phyloP scores from a whole-genome alignment of 345 rosid genomes.

The Euphorbia lathyris region DNA sequence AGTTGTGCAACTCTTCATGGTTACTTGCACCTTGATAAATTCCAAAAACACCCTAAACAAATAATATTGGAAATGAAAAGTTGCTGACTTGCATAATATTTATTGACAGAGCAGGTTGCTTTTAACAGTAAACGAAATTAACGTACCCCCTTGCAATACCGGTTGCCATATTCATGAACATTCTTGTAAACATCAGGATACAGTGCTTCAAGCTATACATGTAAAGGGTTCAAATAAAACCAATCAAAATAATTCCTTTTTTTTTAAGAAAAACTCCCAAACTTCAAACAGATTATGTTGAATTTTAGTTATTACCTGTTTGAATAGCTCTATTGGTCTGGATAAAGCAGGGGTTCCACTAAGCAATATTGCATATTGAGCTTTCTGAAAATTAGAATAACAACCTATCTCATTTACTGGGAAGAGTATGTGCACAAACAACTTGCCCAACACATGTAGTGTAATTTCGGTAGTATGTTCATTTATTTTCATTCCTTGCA shows the following conservation, averaged over 20 bases:
- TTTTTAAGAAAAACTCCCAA: not conserved
- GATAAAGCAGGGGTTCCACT: slow-evolving; percentile 99
- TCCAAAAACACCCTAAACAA: slow-evolving; percentile 74
- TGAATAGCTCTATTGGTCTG: slow-evolving; percentile 89
- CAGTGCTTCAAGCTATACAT: slow-evolving; percentile 79
- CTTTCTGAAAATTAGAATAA: slow-evolving; percentile 59
- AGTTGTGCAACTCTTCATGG: slow-evolving; percentile 95
- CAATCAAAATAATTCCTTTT: not conserved
- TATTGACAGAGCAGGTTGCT: not conserved
- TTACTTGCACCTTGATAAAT: slow-evolving; percentile 88
- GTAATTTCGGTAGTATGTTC: not conserved
- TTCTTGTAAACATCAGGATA: slow-evolving; percentile 78
- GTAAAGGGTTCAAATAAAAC: slow-evolving; percentile 9
- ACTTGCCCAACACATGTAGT: not conserved
- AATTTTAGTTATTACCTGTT: slow-evolving; percentile 56
- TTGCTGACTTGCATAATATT: slow-evolving; percentile 1
- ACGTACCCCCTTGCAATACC: slow-evolving; percentile 93
- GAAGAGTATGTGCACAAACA: not conserved
- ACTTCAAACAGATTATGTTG: slow-evolving; percentile 11
- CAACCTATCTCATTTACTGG: not conserved
- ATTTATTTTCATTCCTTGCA: not conserved
- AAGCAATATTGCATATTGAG: slow-evolving; percentile 73
- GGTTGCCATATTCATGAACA: slow-evolving; percentile 80
- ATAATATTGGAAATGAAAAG: slow-evolving; percentile 13
- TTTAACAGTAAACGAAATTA: not conserved